Base-by-base conservation (phyloP, 106 monocot species). In the Phalaenopsis equestris region DNA sequence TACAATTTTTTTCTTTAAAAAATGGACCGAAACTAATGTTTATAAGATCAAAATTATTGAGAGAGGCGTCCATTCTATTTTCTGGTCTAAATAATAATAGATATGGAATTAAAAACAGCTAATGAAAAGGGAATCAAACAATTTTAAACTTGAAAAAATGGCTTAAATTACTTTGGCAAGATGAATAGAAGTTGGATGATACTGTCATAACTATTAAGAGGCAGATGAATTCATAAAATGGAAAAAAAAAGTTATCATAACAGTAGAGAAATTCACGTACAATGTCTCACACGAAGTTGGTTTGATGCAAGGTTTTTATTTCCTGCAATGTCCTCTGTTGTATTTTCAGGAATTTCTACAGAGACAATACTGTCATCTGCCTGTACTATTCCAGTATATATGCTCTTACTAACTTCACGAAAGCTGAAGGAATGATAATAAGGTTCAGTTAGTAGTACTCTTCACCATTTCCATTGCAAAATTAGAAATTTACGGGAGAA, bases 251-350 rank as follows among this genome's bases (percentile, higher is more conserved):
- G 3, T 14, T 84, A 73, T 4, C 64, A 17, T 37, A 37, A 73
- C n/a, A 23, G 21, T 19, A 79, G 75, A 18, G 39, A 43, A 73
- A 43, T 8, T 49, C 55, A 4, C 95, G 82, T 92, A 98, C 97
- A 92, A 72, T 94, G 90, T 56, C 84, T 90, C 79, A 94, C 90
- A 86, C 83, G 82, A 19, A 98, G 88, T 77, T 61, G 82, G 78
- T 94, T 89, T 55, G 97, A 98, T 78, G 82, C 90, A 42, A 94
- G 77, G 79, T 98, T 98, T 80, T 78, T 89, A 86, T 98, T 98
- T 86, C 97, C 97, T 80, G 94, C 90, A 78, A 94, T 79, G 87
- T 98, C 97, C 73, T 39, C 67, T 36, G 90, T 84, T 65, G 78
- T 46, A 78, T 98, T 92, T 80, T 94, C 92, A 41, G 90, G 92